Conservation (phyloP, 2,329 filamentous ascomycete genomes). For the Phaeosphaeriaceae sp. region DNA sequence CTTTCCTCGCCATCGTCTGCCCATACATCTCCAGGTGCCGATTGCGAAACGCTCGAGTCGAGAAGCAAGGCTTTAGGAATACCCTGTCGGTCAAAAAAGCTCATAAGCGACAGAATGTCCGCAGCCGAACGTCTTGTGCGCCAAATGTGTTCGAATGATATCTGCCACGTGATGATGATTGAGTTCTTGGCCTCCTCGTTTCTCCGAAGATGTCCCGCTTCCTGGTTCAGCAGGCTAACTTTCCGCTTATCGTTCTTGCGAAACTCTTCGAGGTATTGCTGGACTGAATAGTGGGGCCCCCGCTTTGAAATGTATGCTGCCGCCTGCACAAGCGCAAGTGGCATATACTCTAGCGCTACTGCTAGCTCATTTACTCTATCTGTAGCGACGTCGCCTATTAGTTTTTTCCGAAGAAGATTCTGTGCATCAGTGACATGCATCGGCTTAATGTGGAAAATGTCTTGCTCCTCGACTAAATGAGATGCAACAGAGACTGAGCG, state of each 20-base stretch:
- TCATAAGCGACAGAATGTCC: slow-evolving; percentile 55
- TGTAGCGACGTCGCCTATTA: slow-evolving; percentile 4
- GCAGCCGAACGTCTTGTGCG: slow-evolving; percentile 36
- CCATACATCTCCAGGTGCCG: neutral
- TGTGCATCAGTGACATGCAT: slow-evolving; percentile 29
- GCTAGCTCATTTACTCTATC: slow-evolving; percentile 13
- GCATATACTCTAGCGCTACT: slow-evolving; percentile 22
- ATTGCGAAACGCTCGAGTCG: neutral
- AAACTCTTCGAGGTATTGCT: slow-evolving; percentile 22
- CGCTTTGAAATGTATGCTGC: slow-evolving; percentile 32
- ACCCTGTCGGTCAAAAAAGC: slow-evolving; percentile 53
- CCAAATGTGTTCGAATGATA: slow-evolving; percentile 42
- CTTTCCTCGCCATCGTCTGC: neutral
- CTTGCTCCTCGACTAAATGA: slow-evolving; percentile 37
- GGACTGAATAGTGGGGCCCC: slow-evolving; percentile 15
- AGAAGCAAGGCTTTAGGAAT: slow-evolving; percentile 33
- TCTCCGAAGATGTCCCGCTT: slow-evolving; percentile 1
- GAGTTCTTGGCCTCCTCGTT: slow-evolving; percentile 38
- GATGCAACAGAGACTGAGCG: neutral
- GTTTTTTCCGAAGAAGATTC: slow-evolving; percentile 28
- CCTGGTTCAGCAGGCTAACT: slow-evolving; percentile 2
- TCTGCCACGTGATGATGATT: slow-evolving; percentile 46
- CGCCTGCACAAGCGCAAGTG: too few species aligned
- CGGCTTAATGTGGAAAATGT: slow-evolving; percentile 24
- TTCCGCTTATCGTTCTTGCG: slow-evolving; percentile 38